Evolutionary conservation across 805 yeast genomes (phyloP), one percentile per base, ranked within the genome.

Genomic region (Sugiyamaella valdiviana): DNA sequence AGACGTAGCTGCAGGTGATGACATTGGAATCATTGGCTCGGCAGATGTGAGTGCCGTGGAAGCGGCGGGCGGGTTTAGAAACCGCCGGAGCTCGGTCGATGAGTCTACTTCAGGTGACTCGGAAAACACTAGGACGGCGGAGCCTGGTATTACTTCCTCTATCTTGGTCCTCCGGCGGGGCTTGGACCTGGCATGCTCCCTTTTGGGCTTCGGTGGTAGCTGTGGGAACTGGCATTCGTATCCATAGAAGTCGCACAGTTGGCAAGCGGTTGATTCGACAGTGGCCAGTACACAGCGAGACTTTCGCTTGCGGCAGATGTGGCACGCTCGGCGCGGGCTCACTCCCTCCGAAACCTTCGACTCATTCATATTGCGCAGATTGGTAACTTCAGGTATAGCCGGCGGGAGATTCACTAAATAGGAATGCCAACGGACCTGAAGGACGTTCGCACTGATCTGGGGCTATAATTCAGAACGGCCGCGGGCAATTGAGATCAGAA

Each of bases 301-400:
- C 29, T 52, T 52, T 20, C 47, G 45, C 39, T 44, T 52, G 15
- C 41, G 15, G 45, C 55, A 52, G 32, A 19, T 16, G 20, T 26
- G 22, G 40, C 55, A 52, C 19, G 55, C 43, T 19, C 52, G 47
- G 19, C 20, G 29, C 5, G 55, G 55, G 21, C 44, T 40, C 20
- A 47, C 35, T 7, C 53, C 53, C 6, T 16, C 24, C 14, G 21
- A 14, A 20, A 36, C 24, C 24, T 9, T 14, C 44, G 16, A 26
- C 32, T 26, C n/a, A 26, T 12, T n/a, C 32, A 26, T 26, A 7
- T 26, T 3, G 32, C n/a, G 32, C 14, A n/a, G 32, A 6, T 26
- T 7, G 10, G 32, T 4, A n/a, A 7, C 32, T 26, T 10, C 4
- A n/a, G n/a, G 32, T 12, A 26, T 12, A 12, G 14, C 9, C 14